Evolutionary conservation across 2,329 filamentous ascomycete genomes (phyloP).

Genomic region (Didymella lethalis): DNA sequence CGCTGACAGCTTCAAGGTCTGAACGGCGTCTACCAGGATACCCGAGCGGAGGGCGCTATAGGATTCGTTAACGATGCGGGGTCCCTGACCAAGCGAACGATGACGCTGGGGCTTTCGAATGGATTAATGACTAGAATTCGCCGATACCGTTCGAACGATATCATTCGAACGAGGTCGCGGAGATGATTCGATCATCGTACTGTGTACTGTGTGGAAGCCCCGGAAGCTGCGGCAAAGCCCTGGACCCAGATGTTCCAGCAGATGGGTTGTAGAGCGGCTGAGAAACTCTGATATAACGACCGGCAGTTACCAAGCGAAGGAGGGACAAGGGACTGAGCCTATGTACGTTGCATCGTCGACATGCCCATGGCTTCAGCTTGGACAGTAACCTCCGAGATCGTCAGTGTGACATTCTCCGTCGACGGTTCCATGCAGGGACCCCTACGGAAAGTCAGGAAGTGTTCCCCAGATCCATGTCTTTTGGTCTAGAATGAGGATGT

Average conservation of each 20-base stretch:
- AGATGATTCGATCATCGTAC: slow-evolving; percentile 29
- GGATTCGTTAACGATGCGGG: slow-evolving; percentile 24
- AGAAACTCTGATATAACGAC: neutral
- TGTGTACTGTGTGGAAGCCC: slow-evolving; percentile 16
- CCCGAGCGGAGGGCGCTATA: slow-evolving; percentile 23
- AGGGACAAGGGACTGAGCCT: slow-evolving; percentile 15
- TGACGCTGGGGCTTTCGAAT: slow-evolving; percentile 21
- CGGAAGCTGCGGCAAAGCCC: slow-evolving; percentile 22
- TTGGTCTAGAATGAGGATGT: slow-evolving; percentile 6
- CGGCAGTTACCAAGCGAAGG: slow-evolving; percentile 6
- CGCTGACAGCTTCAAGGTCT: slow-evolving; percentile 67
- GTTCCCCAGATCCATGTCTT: slow-evolving; percentile 9
- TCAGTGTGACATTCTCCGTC: slow-evolving; percentile 9
- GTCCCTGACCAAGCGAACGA: slow-evolving; percentile 8
- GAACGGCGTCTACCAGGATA: slow-evolving; percentile 50
- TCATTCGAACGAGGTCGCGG: slow-evolving; percentile 28
- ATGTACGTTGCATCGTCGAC: slow-evolving; percentile 11
- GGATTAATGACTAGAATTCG: slow-evolving; percentile 25
- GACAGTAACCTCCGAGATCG: slow-evolving; percentile 9
- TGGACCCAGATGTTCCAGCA: neutral
- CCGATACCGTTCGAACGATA: slow-evolving; percentile 27
- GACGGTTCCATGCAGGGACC: slow-evolving; percentile 6
- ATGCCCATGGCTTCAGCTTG: neutral
- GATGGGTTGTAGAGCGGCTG: neutral
- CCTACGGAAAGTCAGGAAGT: slow-evolving; percentile 4